Evolutionary conservation across 1,284 basidiomycete genomes (phyloP).

Genomic region (Leccinum fuscescens): DNA sequence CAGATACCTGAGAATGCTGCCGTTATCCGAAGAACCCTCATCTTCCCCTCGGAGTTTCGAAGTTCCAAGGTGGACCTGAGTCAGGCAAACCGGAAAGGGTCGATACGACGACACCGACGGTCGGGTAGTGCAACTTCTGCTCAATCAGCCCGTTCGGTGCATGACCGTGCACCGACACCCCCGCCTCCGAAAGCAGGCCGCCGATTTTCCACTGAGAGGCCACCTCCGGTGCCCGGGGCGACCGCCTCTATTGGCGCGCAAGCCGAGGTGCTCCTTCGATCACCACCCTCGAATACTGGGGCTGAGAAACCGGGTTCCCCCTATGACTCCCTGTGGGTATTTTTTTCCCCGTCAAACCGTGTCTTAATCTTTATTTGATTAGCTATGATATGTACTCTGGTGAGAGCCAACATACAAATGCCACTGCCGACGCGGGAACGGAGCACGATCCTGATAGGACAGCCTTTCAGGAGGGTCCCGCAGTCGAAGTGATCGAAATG

Average conservation of each 20-base stretch:
- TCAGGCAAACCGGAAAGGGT: slow-evolving; percentile 53
- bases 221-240: slow-evolving; percentile 71
- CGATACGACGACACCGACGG: slow-evolving; percentile 48
- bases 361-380: slow-evolving; percentile 23
- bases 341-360: slow-evolving; percentile 10
- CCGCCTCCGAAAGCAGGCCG: slow-evolving; percentile 64
- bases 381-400: slow-evolving; percentile 80
- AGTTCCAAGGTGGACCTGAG: slow-evolving; percentile 53
- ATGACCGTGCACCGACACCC: slow-evolving; percentile 79
- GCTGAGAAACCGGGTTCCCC: slow-evolving; percentile 63
- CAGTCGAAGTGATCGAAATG: slow-evolving; percentile 74
- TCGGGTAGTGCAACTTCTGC: slow-evolving; percentile 55
- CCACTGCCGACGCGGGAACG: slow-evolving; percentile 26
- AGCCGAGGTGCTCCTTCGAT: slow-evolving; percentile 44
- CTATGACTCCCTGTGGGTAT: slow-evolving; percentile 73
- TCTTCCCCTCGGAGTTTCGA: slow-evolving; percentile 66
- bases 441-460: slow-evolving; percentile 26
- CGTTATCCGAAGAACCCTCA: slow-evolving; percentile 72
- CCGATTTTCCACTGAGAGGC: slow-evolving; percentile 61
- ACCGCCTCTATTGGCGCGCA: slow-evolving; percentile 50
- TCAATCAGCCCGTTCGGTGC: slow-evolving; percentile 60
- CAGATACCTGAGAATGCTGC: slow-evolving; percentile 42
- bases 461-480: slow-evolving; percentile 52
- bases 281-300: slow-evolving; percentile 40
- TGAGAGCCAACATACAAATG: slow-evolving; percentile 43